Evolutionary conservation across 2,329 filamentous ascomycete genomes (phyloP).

Genomic region (Cucurbitaria berberidis): DNA sequence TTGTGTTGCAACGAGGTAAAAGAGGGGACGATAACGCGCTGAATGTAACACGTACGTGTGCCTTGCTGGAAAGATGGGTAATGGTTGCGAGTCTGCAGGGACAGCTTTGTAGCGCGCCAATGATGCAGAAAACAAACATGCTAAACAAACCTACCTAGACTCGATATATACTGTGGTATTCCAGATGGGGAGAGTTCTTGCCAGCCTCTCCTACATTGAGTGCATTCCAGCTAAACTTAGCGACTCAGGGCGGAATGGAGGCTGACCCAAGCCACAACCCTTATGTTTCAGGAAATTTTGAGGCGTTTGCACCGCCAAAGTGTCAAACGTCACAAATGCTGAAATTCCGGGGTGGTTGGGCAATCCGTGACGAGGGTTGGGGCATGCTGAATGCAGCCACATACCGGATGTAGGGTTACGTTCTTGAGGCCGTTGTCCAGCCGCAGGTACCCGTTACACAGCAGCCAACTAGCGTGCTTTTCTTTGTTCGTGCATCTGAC

Average conservation of each 20-base stretch:
- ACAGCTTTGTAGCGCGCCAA: conserved; percentile 35
- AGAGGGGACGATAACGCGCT: conserved; percentile 15
- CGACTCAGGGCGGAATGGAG: conserved; percentile 41
- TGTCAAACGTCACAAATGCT: conserved; percentile 21
- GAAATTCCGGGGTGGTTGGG: conserved; percentile 30
- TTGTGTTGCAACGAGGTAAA: conserved; percentile 16
- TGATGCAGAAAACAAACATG: conserved; percentile 43
- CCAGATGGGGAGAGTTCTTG: conserved; percentile 32
- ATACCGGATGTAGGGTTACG: conserved; percentile 20
- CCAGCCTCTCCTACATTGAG: conserved; percentile 41
- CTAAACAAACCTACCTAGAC: conserved; percentile 42
- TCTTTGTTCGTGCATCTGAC: conserved; percentile 10
- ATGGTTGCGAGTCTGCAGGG: conserved; percentile 29
- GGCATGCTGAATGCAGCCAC: conserved; percentile 38
- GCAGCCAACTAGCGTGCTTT: conserved; percentile 13
- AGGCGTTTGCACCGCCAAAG: conserved; percentile 22
- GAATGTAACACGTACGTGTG: conserved; percentile 30
- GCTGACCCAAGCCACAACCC: conserved; percentile 38
- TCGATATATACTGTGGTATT: conserved; percentile 46
- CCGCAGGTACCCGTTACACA: conserved; percentile 23
- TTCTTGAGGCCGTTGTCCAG: conserved; percentile 21
- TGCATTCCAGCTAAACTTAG: conserved; percentile 48
- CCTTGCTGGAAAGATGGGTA: conserved; percentile 26
- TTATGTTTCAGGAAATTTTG: conserved; percentile 33
- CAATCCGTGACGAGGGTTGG: conserved; percentile 24